Evolutionary conservation across 1,284 basidiomycete genomes (phyloP).

Genomic region (Termitomyces sp.): DNA sequence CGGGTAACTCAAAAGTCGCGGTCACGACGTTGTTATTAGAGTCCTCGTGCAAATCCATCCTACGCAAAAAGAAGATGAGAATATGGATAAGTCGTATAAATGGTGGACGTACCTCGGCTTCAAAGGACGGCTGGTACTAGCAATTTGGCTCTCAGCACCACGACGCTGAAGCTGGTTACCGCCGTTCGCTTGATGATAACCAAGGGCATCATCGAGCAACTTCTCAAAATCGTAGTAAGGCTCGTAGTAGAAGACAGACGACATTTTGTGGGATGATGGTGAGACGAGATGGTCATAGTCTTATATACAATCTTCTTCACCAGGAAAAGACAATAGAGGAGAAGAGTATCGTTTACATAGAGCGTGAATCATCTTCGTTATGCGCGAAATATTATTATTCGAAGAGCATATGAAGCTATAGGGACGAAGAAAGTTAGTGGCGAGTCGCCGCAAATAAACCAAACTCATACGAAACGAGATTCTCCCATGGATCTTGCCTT

Average conservation of each 20-base stretch:
- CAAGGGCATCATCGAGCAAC: conserved; percentile 44
- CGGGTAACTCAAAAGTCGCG: conserved; percentile 47
- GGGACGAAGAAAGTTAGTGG: conserved; percentile 1
- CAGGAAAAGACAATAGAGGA: conserved; percentile 46
- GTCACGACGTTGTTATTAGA: conserved; percentile 36
- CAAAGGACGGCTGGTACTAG: conserved; percentile 17
- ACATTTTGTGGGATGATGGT: conserved; percentile 12
- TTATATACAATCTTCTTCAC: conserved; percentile 18
- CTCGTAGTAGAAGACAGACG: conserved; percentile 42
- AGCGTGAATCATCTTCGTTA: conserved; percentile 83
- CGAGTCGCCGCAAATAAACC: conserved; percentile 6
- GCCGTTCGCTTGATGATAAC: conserved; percentile 16
- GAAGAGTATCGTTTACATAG: conserved; percentile 70
- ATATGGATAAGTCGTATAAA: neutral
- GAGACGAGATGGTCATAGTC: neutral
- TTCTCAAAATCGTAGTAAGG: conserved; percentile 49
- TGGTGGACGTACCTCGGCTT: conserved; percentile 22
- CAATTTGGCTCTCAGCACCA: conserved; percentile 10
- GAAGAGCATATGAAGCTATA: conserved; percentile 95
- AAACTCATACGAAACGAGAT: conserved; percentile 75
- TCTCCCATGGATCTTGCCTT: conserved; percentile 95
- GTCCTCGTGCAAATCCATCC: conserved; percentile 47
- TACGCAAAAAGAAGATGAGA: conserved; percentile 15
- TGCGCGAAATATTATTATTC: conserved; percentile 93
- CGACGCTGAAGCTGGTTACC: conserved; percentile 17